phyloP scores from a whole-genome alignment of 352 stramenopile species.

The Globisporangium uncinulatum region DNA sequence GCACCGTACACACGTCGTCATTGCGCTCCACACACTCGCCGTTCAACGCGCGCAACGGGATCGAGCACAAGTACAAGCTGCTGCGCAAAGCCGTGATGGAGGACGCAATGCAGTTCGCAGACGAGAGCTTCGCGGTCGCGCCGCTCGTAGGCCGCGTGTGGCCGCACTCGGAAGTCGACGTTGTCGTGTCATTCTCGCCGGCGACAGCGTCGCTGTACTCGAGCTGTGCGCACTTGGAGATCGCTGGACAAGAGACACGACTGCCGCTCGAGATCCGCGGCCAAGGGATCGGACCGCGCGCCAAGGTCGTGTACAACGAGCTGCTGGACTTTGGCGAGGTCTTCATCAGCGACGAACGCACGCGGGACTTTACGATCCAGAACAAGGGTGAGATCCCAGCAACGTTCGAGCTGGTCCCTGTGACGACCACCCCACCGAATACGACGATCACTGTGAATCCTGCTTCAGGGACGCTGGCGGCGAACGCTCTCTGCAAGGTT shows the following conservation, averaged over 20 bases:
- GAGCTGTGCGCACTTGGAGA: conserved; percentile 82
- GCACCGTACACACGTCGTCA: conserved; percentile 12
- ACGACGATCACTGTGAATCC: conserved; percentile 43
- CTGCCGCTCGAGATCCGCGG: conserved; percentile 88
- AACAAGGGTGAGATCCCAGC: conserved; percentile 93
- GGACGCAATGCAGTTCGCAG: conserved; percentile 93
- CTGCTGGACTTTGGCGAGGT: conserved; percentile 93
- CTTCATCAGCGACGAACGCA: conserved; percentile 88
- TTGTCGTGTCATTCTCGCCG: conserved; percentile 89
- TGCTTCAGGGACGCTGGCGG: conserved; percentile 40
- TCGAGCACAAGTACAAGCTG: conserved; percentile 91
- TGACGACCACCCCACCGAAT: conserved; percentile 22
- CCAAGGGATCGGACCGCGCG: conserved; percentile 90
- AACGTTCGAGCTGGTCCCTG: conserved; percentile 55
- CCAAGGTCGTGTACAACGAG: conserved; percentile 91
- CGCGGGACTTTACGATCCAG: conserved; percentile 88
- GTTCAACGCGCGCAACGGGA: conserved; percentile 52
- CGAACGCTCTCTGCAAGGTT: conserved; percentile 82
- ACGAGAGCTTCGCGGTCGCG: conserved; percentile 89
- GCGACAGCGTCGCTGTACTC: conserved; percentile 76
- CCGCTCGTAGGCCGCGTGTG: conserved; percentile 89
- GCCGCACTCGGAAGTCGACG: conserved; percentile 89
- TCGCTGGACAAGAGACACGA: conserved; percentile 84
- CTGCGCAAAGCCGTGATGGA: conserved; percentile 85
- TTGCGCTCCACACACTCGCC: conserved; percentile 28